Evolutionary conservation across 2,329 filamentous ascomycete species (phyloP).

Genomic region (Endoconidiophora polonica): DNA sequence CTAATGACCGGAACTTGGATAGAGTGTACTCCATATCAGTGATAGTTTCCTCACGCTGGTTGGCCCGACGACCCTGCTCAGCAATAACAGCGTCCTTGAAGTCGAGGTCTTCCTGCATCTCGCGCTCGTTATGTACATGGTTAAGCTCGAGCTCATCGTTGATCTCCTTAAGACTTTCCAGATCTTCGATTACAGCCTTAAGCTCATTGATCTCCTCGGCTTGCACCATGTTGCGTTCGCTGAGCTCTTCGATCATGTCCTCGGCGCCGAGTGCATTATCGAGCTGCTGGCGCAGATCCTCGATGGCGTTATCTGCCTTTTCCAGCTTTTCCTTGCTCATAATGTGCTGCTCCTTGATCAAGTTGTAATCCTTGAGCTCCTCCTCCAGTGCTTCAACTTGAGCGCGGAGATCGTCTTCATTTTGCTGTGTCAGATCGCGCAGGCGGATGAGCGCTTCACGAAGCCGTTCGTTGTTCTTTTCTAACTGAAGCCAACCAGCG

Average conservation of each 20-base stretch:
- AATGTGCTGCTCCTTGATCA: slow-evolving; percentile 52
- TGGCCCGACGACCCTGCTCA: slow-evolving; percentile 59
- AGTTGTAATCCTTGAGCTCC: slow-evolving; percentile 51
- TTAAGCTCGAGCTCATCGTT: slow-evolving; percentile 91
- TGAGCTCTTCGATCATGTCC: slow-evolving; percentile 85
- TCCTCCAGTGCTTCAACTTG: slow-evolving; percentile 60
- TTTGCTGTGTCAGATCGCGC: slow-evolving; percentile 72
- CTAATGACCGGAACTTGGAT: slow-evolving; percentile 73
- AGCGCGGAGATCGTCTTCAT: slow-evolving; percentile 61
- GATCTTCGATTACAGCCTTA: slow-evolving; percentile 64
- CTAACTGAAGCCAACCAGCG: slow-evolving; percentile 79
- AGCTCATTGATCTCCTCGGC: slow-evolving; percentile 73
- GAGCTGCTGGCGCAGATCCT: slow-evolving; percentile 78
- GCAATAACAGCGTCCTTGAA: slow-evolving; percentile 68
- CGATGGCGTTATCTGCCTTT: slow-evolving; percentile 56
- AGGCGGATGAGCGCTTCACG: slow-evolving; percentile 71
- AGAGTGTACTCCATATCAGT: slow-evolving; percentile 86
- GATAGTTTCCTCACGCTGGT: slow-evolving; percentile 61
- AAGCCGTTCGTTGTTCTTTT: slow-evolving; percentile 74
- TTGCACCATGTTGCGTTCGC: slow-evolving; percentile 70
- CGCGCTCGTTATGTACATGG: slow-evolving; percentile 82
- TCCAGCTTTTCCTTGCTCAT: slow-evolving; percentile 55
- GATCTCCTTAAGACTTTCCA: slow-evolving; percentile 79
- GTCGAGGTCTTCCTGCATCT: slow-evolving; percentile 86
- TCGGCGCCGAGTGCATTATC: slow-evolving; percentile 79